Base-by-base conservation (phyloP, 2,329 filamentous ascomycete genomes). In the Talaromyces amestolkiae region DNA sequence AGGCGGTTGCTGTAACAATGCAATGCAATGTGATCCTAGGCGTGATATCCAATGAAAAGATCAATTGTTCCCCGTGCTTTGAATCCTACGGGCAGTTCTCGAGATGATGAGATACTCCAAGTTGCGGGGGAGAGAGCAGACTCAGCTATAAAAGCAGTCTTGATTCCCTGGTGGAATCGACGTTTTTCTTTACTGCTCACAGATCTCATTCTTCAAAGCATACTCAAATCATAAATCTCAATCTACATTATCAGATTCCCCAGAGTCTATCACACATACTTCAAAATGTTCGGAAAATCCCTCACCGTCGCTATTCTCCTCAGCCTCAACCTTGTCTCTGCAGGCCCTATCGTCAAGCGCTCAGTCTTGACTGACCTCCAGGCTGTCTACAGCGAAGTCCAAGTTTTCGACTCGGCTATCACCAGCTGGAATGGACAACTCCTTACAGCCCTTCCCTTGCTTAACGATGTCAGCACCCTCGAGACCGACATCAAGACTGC, bases 401-500 rank as follows among this genome's bases (percentile, higher is more conserved):
- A 43, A 24, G 17, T 17, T 13, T 17, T 65, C 3, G 45, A 65
- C 24, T 3, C 31, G 1, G 47, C 39, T 4, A 61, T 65, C 35
- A 61, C 35, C 9, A 49, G 47, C 49, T 65, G 63, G 63, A 58
- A 65, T 11, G 63, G 63, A 24, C 19, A 58, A 13, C 47, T 65
- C 11, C 27, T 56, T 19, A 54, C 33, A 13, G 63, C 63, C 13
- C 13, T 65, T 22, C 33, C 56, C n/a, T 45, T 65, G 19, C 63
- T 65, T 35, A 45, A 11, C 4, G 49, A 65, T 61, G 63, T 65
- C 37, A 7, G 37, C 13, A 61, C 45, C 10, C 37, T 65, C 35
- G 56, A 65, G 47, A 61, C 19, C 47, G 63, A 60, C 7, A 65
- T 65, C 47, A 53, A 65, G 53, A 65, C 63, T 24, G 63, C 63